Evolutionary conservation across 306 rosid species (phyloP), one percentile per base, ranked within the genome.

Genomic region (Datisca glomerata): DNA sequence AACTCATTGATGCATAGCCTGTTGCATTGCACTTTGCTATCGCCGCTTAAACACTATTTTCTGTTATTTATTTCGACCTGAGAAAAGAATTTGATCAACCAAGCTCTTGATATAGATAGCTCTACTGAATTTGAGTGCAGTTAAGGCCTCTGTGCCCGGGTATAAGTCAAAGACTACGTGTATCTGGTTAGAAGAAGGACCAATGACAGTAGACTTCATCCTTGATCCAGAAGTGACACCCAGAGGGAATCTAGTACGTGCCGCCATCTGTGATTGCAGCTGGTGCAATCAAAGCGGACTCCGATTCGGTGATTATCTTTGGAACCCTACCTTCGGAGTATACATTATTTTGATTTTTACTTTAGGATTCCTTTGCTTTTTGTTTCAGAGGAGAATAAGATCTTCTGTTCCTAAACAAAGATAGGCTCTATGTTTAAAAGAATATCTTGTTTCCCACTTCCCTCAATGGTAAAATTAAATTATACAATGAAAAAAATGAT

Each of bases 131-230:
- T 16, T 21, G 40, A 59, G 51, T 75, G 80, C 95, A 84, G 95
- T 84, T 15, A 53, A 55, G 24, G 98, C 84, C 11, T 33, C 61
- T 32, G 71, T 63, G 65, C 65, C 84, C 17, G 93, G 95, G 18
- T 84, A 74, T 79, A 74, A 72, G 56, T 66, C 93, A 27, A 89
- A 73, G 74, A 77, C 66, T 12, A 89, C 93, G 4, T 14, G 64
- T 49, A 70, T 84, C 63, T 80, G 79, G 91, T 59, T 89, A 51
- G 81, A 78, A 32, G 80, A 65, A 41, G 78, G 82, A 46, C 72
- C 77, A 8, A 51, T 47, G 63, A 64, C 87, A 2, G 55, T 77
- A 59, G 95, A 89, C 79, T 89, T 89, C 68, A 71, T 84, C 66
- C 93, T 89, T 24, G 81, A 84, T 23, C 86, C 79, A 38, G 74